These are phyloP conservation scores for Ophiostoma sp. DNA, from an alignment of 2,329 filamentous ascomycete genomes.

Conservation along the genomic window DNA sequence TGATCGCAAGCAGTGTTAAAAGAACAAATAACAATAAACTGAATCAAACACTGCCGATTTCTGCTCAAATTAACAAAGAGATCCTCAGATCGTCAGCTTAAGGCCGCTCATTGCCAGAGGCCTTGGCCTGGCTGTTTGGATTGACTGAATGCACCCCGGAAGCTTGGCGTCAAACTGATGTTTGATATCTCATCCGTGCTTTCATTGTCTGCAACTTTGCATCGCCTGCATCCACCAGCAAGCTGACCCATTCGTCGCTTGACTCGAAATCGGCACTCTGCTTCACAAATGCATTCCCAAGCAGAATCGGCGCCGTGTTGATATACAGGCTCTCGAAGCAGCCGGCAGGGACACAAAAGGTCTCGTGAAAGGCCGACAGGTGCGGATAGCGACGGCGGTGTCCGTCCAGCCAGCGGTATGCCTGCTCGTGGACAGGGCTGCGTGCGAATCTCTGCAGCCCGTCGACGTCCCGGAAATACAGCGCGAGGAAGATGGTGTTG, in stretches of 20 bases:
- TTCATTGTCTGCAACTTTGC: conserved; percentile 24
- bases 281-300: conserved; percentile 19
- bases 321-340: conserved; percentile 27
- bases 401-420: conserved; percentile 22
- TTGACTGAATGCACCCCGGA: background rate
- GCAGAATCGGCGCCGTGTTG: conserved; percentile 25
- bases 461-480: conserved; percentile 27
- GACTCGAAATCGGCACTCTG: background rate
- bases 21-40: too few species aligned
- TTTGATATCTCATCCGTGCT: conserved; percentile 5
- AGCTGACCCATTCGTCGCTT: conserved; percentile 18
- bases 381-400: conserved; percentile 17
- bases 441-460: conserved; percentile 27
- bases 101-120: too few species aligned
- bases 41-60: too few species aligned
- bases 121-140: background rate
- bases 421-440: conserved; percentile 22
- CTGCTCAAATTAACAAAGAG: too few species aligned
- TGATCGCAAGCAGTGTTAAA: too few species aligned
- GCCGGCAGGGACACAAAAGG: conserved; percentile 26
- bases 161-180: background rate
- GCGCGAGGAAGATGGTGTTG: conserved; percentile 27
- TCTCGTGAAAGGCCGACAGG: conserved; percentile 28
- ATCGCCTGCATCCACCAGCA: conserved; percentile 25
- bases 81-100: too few species aligned